phyloP scores from a whole-genome alignment of 257 asterid species.

The Solanum bulbocastanum region DNA sequence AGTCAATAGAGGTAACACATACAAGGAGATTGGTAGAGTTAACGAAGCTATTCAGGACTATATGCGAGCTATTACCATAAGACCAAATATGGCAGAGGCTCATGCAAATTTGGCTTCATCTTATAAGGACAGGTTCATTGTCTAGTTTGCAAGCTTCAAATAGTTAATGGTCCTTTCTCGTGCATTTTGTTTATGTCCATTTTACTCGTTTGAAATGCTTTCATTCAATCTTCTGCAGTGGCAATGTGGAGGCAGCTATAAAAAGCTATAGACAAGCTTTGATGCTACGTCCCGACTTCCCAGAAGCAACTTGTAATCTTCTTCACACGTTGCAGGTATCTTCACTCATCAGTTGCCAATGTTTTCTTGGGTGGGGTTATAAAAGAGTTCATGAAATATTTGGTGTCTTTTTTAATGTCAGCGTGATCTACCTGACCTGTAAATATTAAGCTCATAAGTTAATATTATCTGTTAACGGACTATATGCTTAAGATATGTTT shows the following conservation, averaged over 20 bases:
- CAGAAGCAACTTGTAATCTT: constrained; percentile 97
- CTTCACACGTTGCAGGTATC: constrained; percentile 93
- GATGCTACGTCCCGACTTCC: constrained; percentile 84
- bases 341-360: neutral
- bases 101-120: constrained; percentile 99
- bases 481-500: neutral
- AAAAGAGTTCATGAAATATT: neutral
- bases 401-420: neutral
- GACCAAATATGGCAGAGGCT: constrained; percentile 98
- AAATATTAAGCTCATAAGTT: neutral
- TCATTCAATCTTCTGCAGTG: constrained; percentile 27
- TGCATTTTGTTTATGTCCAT: neutral
- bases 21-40: constrained; percentile 93
- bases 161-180: neutral
- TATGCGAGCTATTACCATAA: constrained; percentile 61
- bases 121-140: constrained; percentile 76
- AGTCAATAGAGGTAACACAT: constrained; percentile 94
- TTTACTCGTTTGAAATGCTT: neutral
- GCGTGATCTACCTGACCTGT: neutral
- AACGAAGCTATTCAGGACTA: constrained; percentile 91
- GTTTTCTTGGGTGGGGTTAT: neutral
- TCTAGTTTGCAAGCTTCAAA: neutral
- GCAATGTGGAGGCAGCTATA: constrained; percentile 84
- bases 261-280: constrained; percentile 91
- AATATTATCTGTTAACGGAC: neutral